A percentile compares a stretch with the other conserved stretches of the same genome.
Evolutionary conservation across 495 filamentous ascomycete species (phyloP).

Genomic region (Neurospora sp.): DNA sequence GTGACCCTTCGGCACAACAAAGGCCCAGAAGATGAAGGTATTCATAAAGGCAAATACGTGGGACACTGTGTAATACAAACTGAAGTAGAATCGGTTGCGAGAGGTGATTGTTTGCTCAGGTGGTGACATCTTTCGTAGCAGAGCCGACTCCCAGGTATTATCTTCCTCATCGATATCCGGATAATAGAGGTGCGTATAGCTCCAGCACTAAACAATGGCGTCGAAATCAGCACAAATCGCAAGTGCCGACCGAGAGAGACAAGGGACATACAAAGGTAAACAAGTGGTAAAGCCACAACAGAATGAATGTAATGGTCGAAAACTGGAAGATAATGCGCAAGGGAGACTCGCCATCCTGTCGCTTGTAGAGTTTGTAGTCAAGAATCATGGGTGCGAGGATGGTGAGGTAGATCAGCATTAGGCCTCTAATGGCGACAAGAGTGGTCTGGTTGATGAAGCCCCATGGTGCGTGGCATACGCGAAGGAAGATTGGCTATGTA

Average conservation of each 20-base stretch:
- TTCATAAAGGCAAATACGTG: constrained; percentile 37
- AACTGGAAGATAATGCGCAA: constrained; percentile 40
- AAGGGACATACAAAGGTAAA: constrained; percentile 28
- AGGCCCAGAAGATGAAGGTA: constrained; percentile 36
- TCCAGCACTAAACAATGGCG: constrained; percentile 26
- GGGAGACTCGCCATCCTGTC: constrained; percentile 17
- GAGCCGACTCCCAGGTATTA: constrained; percentile 10
- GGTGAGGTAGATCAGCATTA: constrained; percentile 36
- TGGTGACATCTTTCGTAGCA: constrained; percentile 29
- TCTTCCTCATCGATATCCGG: constrained; percentile 26
- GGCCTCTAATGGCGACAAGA: constrained; percentile 29
- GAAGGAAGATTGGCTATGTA: constrained; percentile 36
- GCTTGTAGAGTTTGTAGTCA: constrained; percentile 28
- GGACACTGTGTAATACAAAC: constrained; percentile 38
- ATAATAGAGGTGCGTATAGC: constrained; percentile 38
- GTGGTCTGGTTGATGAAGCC: constrained; percentile 29
- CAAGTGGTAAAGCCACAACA: constrained; percentile 36
- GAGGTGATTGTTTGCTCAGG: constrained; percentile 21
- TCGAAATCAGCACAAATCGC: background rate
- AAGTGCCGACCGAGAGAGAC: background rate
- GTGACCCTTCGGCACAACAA: constrained; percentile 29
- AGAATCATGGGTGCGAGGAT: constrained; percentile 27
- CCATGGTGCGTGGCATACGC: constrained; percentile 44
- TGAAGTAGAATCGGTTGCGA: constrained; percentile 33
- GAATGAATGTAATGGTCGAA: constrained; percentile 31